These are phyloP conservation scores for Chlorencoelia australis DNA, from an alignment of 2,329 filamentous ascomycete species.

Conservation along the genomic window DNA sequence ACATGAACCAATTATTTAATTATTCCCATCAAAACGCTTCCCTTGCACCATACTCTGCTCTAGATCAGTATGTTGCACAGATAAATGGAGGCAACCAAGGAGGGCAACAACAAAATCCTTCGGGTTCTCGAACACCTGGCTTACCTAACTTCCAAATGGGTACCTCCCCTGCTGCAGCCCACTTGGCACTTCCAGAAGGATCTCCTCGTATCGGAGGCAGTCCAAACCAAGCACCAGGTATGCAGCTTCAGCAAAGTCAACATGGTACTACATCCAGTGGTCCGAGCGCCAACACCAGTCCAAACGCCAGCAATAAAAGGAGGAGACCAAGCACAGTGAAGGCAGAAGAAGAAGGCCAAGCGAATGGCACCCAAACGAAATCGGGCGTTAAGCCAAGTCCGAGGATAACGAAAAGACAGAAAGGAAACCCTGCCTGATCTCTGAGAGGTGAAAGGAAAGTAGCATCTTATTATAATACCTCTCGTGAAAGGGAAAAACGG, in stretches of 20 bases:
- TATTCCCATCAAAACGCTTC: slow-evolving; percentile 46
- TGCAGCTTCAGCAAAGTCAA: slow-evolving; percentile 59
- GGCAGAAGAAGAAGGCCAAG: slow-evolving; percentile 25
- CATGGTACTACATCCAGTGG: slow-evolving; percentile 57
- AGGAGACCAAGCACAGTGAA: slow-evolving; percentile 31
- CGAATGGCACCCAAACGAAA: slow-evolving; percentile 23
- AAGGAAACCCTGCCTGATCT: slow-evolving; percentile 20
- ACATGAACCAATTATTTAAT: slow-evolving; percentile 54
- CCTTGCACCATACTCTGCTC: slow-evolving; percentile 45
- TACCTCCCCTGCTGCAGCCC: slow-evolving; percentile 48
- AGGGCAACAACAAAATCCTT: slow-evolving; percentile 14
- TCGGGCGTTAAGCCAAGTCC: slow-evolving; percentile 31
- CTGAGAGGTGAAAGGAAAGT: too few relatives aligned
- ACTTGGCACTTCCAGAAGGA: slow-evolving; percentile 47
- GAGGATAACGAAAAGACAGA: slow-evolving; percentile 31
- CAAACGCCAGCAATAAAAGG: slow-evolving; percentile 30
- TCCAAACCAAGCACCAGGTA: slow-evolving; percentile 51
- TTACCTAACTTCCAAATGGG: slow-evolving; percentile 41
- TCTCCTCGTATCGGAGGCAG: slow-evolving; percentile 49
- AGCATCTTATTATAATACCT: too few relatives aligned
- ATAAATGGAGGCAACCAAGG: slow-evolving; percentile 26
- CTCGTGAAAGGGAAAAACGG: too few relatives aligned
- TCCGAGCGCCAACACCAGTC: slow-evolving; percentile 52
- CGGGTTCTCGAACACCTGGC: slow-evolving; percentile 24
- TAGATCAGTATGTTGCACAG: slow-evolving; percentile 48